Evolutionary conservation across 257 asterid species (phyloP).

Genomic region (Cruciata laevipes): DNA sequence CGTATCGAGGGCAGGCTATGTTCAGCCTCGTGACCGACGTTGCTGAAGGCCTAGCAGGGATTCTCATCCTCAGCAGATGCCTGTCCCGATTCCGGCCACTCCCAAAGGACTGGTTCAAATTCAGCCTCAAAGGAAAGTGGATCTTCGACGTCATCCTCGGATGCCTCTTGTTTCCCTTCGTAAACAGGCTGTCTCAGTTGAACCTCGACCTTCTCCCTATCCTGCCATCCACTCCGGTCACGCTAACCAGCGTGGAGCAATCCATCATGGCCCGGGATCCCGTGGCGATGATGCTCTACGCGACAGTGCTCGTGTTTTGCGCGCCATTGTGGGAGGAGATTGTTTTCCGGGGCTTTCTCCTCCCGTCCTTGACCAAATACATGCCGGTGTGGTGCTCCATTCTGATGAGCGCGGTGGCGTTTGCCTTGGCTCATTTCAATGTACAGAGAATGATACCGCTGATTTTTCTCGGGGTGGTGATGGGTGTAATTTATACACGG

Average conservation of each 20-base stretch:
- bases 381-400: constrained; percentile 96
- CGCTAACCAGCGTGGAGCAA: constrained; percentile 83
- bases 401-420: constrained; percentile 73
- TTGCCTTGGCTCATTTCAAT: constrained; percentile 91
- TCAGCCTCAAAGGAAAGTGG: constrained; percentile 79
- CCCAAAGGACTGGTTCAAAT: constrained; percentile 84
- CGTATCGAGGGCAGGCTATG: constrained; percentile 84
- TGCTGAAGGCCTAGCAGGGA: constrained; percentile 90
- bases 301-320: constrained; percentile 77
- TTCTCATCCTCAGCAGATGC: constrained; percentile 65
- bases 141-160: constrained; percentile 62
- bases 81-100: constrained; percentile 75
- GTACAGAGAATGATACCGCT: constrained; percentile 91
- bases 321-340: constrained; percentile 98
- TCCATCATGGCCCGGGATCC: constrained; percentile 90
- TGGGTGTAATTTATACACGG: constrained; percentile 80
- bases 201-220: constrained; percentile 69
- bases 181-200: constrained; percentile 78
- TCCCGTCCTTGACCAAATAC: constrained; percentile 84
- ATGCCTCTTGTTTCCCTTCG: constrained; percentile 83
- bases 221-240: constrained; percentile 70
- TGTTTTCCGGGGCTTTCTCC: constrained; percentile 84
- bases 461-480: constrained; percentile 86
- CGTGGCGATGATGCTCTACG: constrained; percentile 75
- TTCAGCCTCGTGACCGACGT: constrained; percentile 94